These are phyloP conservation scores for Keqinozyma sinolaborantium DNA, from an alignment of 1,139 yeast species.

Conservation along the genomic window DNA sequence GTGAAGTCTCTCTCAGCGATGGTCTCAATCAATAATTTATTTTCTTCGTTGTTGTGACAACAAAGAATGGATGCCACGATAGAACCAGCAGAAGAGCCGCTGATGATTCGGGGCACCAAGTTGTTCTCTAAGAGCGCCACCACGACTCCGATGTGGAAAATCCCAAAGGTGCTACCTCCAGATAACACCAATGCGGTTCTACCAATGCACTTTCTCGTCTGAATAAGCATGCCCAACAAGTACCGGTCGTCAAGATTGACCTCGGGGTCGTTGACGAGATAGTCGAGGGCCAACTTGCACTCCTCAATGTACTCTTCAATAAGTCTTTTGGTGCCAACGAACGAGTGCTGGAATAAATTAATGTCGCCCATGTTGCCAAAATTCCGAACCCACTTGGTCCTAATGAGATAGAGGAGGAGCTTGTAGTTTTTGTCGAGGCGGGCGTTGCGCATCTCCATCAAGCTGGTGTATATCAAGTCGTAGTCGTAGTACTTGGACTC, in stretches of 20 bases:
- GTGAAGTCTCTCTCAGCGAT: conserved; percentile 60
- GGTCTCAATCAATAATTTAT: conserved; percentile 49
- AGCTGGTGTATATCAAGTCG: conserved; percentile 49
- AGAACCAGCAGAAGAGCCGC: conserved; percentile 96
- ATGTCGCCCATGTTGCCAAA: conserved; percentile 87
- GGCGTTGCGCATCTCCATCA: conserved; percentile 60
- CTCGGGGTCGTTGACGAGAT: conserved; percentile 35
- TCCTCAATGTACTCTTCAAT: conserved; percentile 83
- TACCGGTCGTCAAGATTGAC: conserved; percentile 64
- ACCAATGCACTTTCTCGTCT: conserved; percentile 89
- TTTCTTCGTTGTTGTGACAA: conserved; percentile 75
- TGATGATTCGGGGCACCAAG: conserved; percentile 81
- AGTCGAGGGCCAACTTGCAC: conserved; percentile 62
- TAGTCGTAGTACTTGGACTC: conserved; percentile 71
- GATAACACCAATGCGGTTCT: conserved; percentile 88
- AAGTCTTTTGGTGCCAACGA: conserved; percentile 79
- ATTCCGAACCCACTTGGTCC: conserved; percentile 85
- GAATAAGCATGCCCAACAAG: conserved; percentile 74
- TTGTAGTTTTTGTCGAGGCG: conserved; percentile 56
- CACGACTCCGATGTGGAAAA: conserved; percentile 89
- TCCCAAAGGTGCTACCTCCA: conserved; percentile 95
- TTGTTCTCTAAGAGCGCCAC: conserved; percentile 72
- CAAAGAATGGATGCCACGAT: conserved; percentile 88
- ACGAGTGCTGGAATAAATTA: conserved; percentile 70
- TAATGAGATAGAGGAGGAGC: conserved; percentile 62